Evolutionary conservation across 495 filamentous ascomycete genomes (phyloP), one percentile per base, ranked within the genome.

Genomic region (Aspergillus indologenus): DNA sequence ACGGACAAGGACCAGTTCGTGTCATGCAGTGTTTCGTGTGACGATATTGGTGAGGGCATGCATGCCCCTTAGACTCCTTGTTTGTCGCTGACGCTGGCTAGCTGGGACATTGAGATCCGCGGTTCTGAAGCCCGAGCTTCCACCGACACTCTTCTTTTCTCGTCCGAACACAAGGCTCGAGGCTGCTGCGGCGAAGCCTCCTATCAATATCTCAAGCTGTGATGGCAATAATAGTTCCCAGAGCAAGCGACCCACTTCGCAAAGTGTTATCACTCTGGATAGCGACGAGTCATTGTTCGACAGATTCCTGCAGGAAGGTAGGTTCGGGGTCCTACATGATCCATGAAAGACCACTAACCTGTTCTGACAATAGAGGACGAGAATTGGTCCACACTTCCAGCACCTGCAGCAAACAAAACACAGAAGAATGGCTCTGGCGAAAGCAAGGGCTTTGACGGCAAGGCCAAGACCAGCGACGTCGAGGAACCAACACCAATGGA

Each of bases 1-100:
- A 79, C 76, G 9, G 73, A 66, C 8, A 60, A 75, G 11, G 79
- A 78, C 9, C 85, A 93, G 47, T 74, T 68, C 17, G 77, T 97
- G 45, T 74, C 73, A 21, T 94, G 89, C 59, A 84, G 90, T 70
- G 80, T 90, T 14, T 89, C 88, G 73, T 97, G 94, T 62, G 93
- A 97, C 70, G 89, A 91, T 43, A 89, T 97, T 60, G 91, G 86
- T 88, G 12, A 40, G 6, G 12, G 5, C 12, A 68, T 63, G 74
- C 61, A 0, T 2, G 7, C 29, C 23, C 19, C 9, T 31, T 20
- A 1, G 6, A 51, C 17, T 3, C 1, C 12, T 18, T 19, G 45
- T 5, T 21, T 17, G 0, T 26, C 24, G 5, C 57, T 69, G 26
- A 66, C 12, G 14, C 11, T 4, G 12, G n/a, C 7, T 61, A 88